Conservation (phyloP, 148 eudicot genomes). For the Salicornia ramosissima region DNA sequence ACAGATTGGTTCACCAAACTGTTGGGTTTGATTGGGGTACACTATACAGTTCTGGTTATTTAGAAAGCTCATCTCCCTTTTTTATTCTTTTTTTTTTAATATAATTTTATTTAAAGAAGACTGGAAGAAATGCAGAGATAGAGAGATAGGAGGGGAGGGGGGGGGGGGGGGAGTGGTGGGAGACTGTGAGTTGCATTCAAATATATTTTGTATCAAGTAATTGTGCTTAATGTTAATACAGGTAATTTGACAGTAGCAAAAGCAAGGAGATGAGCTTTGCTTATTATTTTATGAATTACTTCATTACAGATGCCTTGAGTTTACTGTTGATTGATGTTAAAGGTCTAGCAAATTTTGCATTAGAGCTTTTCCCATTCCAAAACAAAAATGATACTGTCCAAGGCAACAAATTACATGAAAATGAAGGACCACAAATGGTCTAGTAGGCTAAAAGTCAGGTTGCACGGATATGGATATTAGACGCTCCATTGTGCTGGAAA, state of each 20-base stretch:
- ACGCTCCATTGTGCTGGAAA: too few relatives aligned
- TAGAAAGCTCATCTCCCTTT: conserved; percentile 12
- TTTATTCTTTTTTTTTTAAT: background rate
- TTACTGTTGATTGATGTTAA: background rate
- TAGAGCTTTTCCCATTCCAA: too few relatives aligned
- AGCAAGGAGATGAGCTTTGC: background rate
- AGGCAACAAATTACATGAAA: too few relatives aligned
- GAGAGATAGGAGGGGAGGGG: background rate
- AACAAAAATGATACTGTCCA: too few relatives aligned
- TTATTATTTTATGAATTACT: background rate
- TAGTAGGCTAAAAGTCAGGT: too few relatives aligned
- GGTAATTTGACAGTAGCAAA: background rate
- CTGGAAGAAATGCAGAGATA: background rate
- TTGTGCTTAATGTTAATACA: conserved; percentile 13
- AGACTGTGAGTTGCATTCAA: background rate
- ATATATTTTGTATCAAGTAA: conserved; percentile 8
- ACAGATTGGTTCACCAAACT: conserved; percentile 28
- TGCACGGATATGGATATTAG: too few relatives aligned
- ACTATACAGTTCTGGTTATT: conserved; percentile 11
- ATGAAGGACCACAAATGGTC: too few relatives aligned
- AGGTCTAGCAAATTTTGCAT: too few relatives aligned
- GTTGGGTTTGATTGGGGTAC: conserved; percentile 27
- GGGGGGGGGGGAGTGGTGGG: too few relatives aligned
- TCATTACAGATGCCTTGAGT: background rate
- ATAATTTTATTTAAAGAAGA: background rate